phyloP scores from a whole-genome alignment of 208 protist genomes.

The Crithidia bombi region DNA sequence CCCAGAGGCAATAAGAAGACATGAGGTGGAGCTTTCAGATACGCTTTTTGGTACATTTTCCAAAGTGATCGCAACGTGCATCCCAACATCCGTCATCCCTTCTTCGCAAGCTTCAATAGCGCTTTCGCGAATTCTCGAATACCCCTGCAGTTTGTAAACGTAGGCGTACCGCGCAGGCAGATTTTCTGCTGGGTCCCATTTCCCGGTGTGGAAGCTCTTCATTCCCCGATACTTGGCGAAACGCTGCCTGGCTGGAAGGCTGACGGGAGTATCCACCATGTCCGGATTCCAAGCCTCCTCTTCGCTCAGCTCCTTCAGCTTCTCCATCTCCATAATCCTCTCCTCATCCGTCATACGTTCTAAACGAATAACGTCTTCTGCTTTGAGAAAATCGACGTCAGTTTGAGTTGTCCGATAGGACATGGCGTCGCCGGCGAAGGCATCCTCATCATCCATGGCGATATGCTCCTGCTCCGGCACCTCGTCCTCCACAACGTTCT shows the following conservation, averaged over 20 bases:
- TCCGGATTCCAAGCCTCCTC: conserved; percentile 87
- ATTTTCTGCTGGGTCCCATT: conserved; percentile 87
- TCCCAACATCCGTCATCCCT: conserved; percentile 52
- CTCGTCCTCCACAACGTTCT: conserved; percentile 45
- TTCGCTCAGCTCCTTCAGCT: conserved; percentile 76
- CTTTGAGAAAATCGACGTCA: conserved; percentile 86
- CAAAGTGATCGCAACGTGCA: conserved; percentile 73
- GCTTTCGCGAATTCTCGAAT: conserved; percentile 74
- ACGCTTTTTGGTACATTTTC: conserved; percentile 60
- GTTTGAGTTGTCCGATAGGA: conserved; percentile 81
- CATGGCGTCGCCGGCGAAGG: conserved; percentile 60
- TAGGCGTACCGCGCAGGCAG: conserved; percentile 85
- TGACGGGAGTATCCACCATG: conserved; percentile 86
- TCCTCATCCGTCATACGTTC: conserved; percentile 90
- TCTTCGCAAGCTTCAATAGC: conserved; percentile 66
- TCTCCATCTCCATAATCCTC: conserved; percentile 66
- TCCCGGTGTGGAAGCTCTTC: conserved; percentile 87
- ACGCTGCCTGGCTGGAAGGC: conserved; percentile 83
- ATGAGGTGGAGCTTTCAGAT: conserved; percentile 39
- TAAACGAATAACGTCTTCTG: conserved; percentile 76
- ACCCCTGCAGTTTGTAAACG: conserved; percentile 89
- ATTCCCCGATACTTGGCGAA: conserved; percentile 90
- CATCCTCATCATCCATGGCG: conserved; percentile 55
- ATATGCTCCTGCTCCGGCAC: conserved; percentile 15
- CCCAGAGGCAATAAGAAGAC: conserved; percentile 79